Evolutionary conservation across 1,139 yeast species (phyloP).

Genomic region (Blastobotrys capitulatus): DNA sequence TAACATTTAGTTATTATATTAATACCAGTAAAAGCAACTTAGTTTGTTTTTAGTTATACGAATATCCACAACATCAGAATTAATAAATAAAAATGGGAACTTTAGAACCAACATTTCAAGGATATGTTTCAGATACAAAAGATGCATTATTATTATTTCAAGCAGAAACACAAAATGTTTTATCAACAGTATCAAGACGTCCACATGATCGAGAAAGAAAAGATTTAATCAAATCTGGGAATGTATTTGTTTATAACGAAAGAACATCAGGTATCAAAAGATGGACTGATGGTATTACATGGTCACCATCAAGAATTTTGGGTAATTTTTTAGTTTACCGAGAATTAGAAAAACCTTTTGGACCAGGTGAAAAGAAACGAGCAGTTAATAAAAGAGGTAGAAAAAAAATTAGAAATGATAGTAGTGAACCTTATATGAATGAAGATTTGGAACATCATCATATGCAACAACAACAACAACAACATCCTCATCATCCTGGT

Average conservation of each 20-base stretch:
- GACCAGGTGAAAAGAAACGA: conserved; percentile 38
- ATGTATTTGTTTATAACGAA: conserved; percentile 79
- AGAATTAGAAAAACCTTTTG: conserved; percentile 59
- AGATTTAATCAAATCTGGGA: conserved; percentile 64
- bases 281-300: conserved; percentile 91
- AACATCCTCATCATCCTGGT: no score
- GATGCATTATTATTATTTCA: conserved; percentile 84
- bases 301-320: conserved; percentile 86
- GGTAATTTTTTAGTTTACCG: conserved; percentile 81
- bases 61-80: no score
- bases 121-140: conserved; percentile 74
- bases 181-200: conserved; percentile 66
- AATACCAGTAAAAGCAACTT: no score
- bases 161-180: conserved; percentile 57
- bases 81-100: conserved; percentile 1
- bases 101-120: conserved; percentile 57
- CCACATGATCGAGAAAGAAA: conserved; percentile 78
- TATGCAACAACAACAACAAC: not conserved
- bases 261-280: conserved; percentile 78
- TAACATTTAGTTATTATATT: no score
- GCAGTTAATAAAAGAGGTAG: conserved; percentile 25
- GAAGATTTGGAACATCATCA: not conserved
- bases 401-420: not conserved
- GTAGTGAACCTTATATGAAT: not conserved
- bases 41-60: not conserved